Evolutionary conservation across 1,139 yeast species (phyloP), one percentile per base, ranked within the genome.

Genomic region (Geotrichum candidum): DNA sequence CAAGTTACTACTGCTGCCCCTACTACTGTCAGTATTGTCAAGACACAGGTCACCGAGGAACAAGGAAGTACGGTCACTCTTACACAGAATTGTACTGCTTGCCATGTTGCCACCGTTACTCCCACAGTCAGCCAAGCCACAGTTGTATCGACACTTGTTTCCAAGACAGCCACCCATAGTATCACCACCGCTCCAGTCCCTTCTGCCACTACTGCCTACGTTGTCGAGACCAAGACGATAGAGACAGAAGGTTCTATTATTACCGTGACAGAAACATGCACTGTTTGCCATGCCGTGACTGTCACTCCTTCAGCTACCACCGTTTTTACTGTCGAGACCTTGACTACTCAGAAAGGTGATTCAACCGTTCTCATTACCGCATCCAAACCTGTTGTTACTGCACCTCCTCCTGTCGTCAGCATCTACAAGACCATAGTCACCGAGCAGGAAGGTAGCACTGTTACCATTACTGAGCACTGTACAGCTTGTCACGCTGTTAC

Each of bases 241-340:
- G 51, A 38, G 27, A 18, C 22, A 11, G 29, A 53, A 15, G 60
- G 60, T 9, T 41, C 51, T 15, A 48, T 53, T 35, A 9, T 38
- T 3, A n/a, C 23, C 5, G 27, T 31, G 2, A 58, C 60, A 10
- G 50, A 48, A 22, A 29, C 13, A 15, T 58, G 60, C 51, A 53
- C 55, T 35, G 53, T 23, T 31, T 58, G 60, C 45, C 29, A 53
- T 3, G 54, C 54, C 15, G 51, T 53, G 22, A 53, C 57, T 15
- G 45, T 58, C 29, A 58, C 60, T 9, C 60, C 60, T 33, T 3
- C 51, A 3, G 51, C 54, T 7, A 23, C 51, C 22, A 53, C 60
- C 2, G 27, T 53, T 31, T 29, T 22, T 18, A 11, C 51, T 1
- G 22, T 33, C 1, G 33, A 53, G 22, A 58, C 57, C 1, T 15